A percentile compares a stretch with the other conserved stretches of the same genome.
These are phyloP conservation scores for Saksenaea oblongispora DNA, from an alignment of 371 early-diverging fungal genomes.

Conservation along the genomic window DNA sequence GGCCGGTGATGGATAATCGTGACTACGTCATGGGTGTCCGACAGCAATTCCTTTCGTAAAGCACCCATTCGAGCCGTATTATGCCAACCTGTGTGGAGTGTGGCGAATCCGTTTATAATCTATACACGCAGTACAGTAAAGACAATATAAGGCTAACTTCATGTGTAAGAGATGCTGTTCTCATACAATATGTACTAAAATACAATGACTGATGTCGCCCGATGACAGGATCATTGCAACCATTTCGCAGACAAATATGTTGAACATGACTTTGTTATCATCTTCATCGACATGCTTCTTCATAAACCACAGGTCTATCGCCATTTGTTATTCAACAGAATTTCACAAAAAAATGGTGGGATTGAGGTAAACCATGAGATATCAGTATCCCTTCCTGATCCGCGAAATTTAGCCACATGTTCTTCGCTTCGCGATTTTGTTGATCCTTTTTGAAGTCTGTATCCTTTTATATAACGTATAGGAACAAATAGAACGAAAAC, in stretches of 20 bases:
- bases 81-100: slow-evolving; percentile 89
- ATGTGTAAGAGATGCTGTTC: slow-evolving; percentile 61
- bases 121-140: slow-evolving; percentile 88
- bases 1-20: not conserved
- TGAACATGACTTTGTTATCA: slow-evolving; percentile 87
- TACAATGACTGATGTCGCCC: not conserved
- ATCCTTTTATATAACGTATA: slow-evolving; percentile 21
- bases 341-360: slow-evolving; percentile 51
- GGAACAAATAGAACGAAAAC: not conserved
- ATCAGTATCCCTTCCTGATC: not conserved
- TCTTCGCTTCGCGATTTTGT: slow-evolving; percentile 75
- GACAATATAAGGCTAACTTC: slow-evolving; percentile 89
- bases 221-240: slow-evolving; percentile 67
- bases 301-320: slow-evolving; percentile 92
- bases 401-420: slow-evolving; percentile 58
- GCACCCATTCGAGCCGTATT: not conserved
- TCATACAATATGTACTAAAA: not conserved
- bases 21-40: not conserved
- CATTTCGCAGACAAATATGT: slow-evolving; percentile 93
- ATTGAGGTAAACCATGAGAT: slow-evolving; percentile 46
- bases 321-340: slow-evolving; percentile 85
- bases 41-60: not conserved
- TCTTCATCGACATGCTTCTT: slow-evolving; percentile 93
- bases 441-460: slow-evolving; percentile 92
- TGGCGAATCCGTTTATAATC: slow-evolving; percentile 69